These are phyloP conservation scores for Iris macrosiphon DNA, from an alignment of 106 monocot species.

Conservation along the genomic window DNA sequence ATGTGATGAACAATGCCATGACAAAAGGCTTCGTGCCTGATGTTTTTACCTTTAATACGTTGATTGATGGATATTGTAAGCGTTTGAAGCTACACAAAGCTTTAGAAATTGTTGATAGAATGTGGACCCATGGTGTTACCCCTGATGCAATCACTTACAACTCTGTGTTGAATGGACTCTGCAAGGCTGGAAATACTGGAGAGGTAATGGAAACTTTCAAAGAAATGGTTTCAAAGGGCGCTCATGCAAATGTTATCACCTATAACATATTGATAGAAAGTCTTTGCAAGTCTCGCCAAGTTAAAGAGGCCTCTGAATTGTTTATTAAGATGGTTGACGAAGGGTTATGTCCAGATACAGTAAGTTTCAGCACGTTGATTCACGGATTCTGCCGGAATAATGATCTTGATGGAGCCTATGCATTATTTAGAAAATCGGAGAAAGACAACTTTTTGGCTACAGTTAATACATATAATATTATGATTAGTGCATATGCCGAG, in stretches of 20 bases:
- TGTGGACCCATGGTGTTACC: conserved; percentile 69
- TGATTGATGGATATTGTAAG: conserved; percentile 88
- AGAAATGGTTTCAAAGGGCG: conserved; percentile 74
- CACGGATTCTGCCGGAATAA: conserved; percentile 67
- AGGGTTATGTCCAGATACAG: conserved; percentile 56
- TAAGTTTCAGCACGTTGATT: conserved; percentile 83
- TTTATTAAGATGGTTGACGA: conserved; percentile 55
- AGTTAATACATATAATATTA: conserved; percentile 60
- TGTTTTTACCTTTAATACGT: conserved; percentile 77
- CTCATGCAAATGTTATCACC: conserved; percentile 68
- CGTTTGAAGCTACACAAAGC: conserved; percentile 57
- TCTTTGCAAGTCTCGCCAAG: conserved; percentile 49
- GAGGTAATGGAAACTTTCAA: conserved; percentile 65
- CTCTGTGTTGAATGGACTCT: conserved; percentile 73
- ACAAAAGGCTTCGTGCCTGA: conserved; percentile 68
- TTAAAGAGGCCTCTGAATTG: conserved; percentile 54
- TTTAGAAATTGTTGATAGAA: conserved; percentile 62
- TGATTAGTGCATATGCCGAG: conserved; percentile 60
- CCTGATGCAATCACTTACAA: conserved; percentile 88
- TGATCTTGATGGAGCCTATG: conserved; percentile 61
- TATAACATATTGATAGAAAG: conserved; percentile 87
- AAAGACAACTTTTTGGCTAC: conserved; percentile 31
- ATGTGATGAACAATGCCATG: conserved; percentile 67
- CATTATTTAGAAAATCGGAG: conserved; percentile 52
- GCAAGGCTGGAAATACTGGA: conserved; percentile 62